phyloP scores from a whole-genome alignment of 192 early-diverging fungal genomes.

The Chytriomyces confervae region DNA sequence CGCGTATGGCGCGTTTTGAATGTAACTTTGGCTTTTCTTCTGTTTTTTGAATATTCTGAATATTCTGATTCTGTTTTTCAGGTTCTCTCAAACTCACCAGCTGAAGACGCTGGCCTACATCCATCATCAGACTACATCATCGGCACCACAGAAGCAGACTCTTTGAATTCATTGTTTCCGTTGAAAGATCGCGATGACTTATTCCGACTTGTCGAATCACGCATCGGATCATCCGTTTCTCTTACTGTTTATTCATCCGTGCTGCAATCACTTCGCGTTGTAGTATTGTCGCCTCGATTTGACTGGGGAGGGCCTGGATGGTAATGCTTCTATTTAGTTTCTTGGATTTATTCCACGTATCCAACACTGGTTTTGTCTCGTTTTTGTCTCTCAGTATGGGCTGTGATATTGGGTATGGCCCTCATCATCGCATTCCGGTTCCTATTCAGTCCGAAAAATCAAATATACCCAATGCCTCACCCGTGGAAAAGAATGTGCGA shows the following conservation, averaged over 20 bases:
- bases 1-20: constrained; percentile 31
- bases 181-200: constrained; percentile 15
- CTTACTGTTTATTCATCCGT: constrained; percentile 24
- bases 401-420: constrained; percentile 32
- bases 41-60: constrained; percentile 1
- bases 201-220: constrained; percentile 19
- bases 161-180: background rate
- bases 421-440: constrained; percentile 19
- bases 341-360: background rate
- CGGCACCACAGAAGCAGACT: background rate
- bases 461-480: background rate
- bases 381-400: constrained; percentile 12
- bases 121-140: constrained; percentile 35
- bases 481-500: background rate
- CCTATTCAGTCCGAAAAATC: background rate
- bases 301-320: constrained; percentile 39
- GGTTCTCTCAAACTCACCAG: constrained; percentile 27
- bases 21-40: background rate
- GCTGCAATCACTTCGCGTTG: constrained; percentile 19
- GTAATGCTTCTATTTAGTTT: background rate
- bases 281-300: constrained; percentile 12
- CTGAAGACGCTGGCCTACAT: constrained; percentile 27
- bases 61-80: background rate
- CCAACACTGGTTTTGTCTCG: no score
- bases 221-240: constrained; percentile 7